These are phyloP conservation scores for Symbiodinium pilosum DNA, from an alignment of 73 alveolate genomes.

Conservation along the genomic window DNA sequence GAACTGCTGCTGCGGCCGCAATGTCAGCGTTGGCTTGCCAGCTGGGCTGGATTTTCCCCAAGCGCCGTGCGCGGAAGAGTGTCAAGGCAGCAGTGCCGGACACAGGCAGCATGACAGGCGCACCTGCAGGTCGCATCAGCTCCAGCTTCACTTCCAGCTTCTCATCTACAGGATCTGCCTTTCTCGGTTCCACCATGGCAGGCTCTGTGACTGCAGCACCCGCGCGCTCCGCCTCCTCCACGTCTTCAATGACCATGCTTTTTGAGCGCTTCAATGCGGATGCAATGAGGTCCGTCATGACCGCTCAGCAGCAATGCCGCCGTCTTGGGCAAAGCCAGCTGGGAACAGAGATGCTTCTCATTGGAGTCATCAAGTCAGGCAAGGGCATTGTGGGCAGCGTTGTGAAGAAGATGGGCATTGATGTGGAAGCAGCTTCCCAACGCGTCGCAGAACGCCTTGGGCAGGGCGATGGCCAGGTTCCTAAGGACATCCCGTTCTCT, in stretches of 20 bases:
- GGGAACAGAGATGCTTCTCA: slow-evolving; percentile 21
- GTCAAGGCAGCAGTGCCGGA: slow-evolving; percentile 21
- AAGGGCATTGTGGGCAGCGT: neutral
- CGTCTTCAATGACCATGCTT: slow-evolving; percentile 70
- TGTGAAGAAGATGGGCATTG: neutral
- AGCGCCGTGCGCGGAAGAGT: slow-evolving; percentile 51
- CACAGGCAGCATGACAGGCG: neutral
- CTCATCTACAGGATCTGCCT: slow-evolving; percentile 67
- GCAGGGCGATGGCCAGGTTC: slow-evolving; percentile 28
- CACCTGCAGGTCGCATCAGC: neutral
- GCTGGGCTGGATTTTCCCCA: slow-evolving; percentile 76
- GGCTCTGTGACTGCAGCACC: slow-evolving; percentile 39
- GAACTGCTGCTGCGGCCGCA: slow-evolving; percentile 9
- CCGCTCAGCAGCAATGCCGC: slow-evolving; percentile 62
- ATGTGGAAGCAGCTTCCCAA: neutral
- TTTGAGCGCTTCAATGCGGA: slow-evolving; percentile 80
- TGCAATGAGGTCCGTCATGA: slow-evolving; percentile 38
- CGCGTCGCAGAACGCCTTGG: slow-evolving; percentile 38
- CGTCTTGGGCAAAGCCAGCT: slow-evolving; percentile 64
- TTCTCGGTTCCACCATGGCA: slow-evolving; percentile 84
- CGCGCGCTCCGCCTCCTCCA: slow-evolving; percentile 17
- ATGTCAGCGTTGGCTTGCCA: slow-evolving; percentile 38
- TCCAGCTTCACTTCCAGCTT: neutral
- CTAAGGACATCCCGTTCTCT: slow-evolving; percentile 56
- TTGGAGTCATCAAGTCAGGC: slow-evolving; percentile 60